Base-by-base conservation (phyloP, 2,329 filamentous ascomycete genomes). In the Arthrobotrys entomopaga region DNA sequence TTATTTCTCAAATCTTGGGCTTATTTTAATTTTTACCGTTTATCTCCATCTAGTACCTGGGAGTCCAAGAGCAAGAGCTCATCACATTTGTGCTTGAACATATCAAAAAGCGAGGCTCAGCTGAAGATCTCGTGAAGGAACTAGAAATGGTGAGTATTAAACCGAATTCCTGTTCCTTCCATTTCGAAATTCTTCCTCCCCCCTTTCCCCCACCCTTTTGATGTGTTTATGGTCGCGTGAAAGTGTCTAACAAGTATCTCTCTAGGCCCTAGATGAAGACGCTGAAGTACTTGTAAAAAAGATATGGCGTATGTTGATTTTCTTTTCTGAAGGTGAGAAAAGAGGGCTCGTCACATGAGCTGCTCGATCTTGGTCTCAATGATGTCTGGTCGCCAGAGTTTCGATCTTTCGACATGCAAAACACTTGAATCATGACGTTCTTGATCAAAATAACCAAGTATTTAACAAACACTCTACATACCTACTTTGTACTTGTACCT, bases 221-320 rank as follows among this genome's bases (percentile, higher is more conserved):
- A 19, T 19, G 3, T 42, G 49, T 46, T 59, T 61, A 54, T 22
- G n/a, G n/a, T n/a, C n/a, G n/a, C n/a, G n/a, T n/a, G n/a, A 38
- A 57, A 34, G 16, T 29, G 73, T 67, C 74, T 73, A 22, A 38
- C 24, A 19, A 46, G 24, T 26, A 26, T 26, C 24, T 26, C 24
- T 26, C 19, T 76, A 94, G 88, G 92, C 92, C 49, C 85, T 99
- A 76, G 95, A 97, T 80, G 95, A 99, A 80, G 95, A 98, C 80
- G 93, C 93, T 10, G 93, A 97, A 81, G 90, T 91, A 24, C 84
- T 99, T 77, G 93, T 98, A 57, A 96, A 92, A 87, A 98, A 97
- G 84, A 86, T 99, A 40, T 99, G 95, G 95, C 88, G 94, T 58
- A 96, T 98, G 92, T 89, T 97, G 69, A 96, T 98, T 79, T 98